These are phyloP conservation scores for Yamadazyma kitorensis DNA, from an alignment of 805 yeast species.

Conservation along the genomic window DNA sequence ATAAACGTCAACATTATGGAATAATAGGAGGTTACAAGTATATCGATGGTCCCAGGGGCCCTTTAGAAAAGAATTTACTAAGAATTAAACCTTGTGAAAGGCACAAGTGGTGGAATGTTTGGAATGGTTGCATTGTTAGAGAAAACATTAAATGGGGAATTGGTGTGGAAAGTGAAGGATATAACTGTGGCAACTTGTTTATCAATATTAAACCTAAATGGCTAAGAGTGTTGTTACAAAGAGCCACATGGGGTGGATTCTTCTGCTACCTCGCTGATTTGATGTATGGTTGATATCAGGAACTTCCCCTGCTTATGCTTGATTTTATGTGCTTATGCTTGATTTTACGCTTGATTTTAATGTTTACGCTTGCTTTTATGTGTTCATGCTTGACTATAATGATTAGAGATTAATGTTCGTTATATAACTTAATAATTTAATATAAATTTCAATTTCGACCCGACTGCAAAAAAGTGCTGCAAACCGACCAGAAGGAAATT, in stretches of 20 bases:
- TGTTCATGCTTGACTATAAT: too few species aligned
- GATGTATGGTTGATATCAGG: conserved; percentile 46
- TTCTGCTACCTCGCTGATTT: conserved; percentile 53
- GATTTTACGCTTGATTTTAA: too few species aligned
- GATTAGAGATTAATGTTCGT: too few species aligned
- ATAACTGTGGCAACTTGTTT: conserved; percentile 70
- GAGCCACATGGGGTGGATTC: conserved; percentile 61
- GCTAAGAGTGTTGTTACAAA: conserved; percentile 47
- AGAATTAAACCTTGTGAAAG: conserved; percentile 77
- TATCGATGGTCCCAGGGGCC: conserved; percentile 93
- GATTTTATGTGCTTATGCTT: too few species aligned
- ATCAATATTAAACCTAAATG: conserved; percentile 51
- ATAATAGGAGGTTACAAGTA: conserved; percentile 82
- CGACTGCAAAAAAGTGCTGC: too few species aligned
- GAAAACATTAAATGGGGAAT: conserved; percentile 74
- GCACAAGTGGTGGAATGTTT: conserved; percentile 89
- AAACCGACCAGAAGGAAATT: too few species aligned
- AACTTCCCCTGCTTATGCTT: too few species aligned
- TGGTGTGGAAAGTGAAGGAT: conserved; percentile 86
- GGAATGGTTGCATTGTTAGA: conserved; percentile 79
- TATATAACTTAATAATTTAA: too few species aligned
- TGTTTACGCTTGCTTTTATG: too few species aligned
- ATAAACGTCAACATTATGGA: conserved; percentile 81
- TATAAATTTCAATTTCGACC: too few species aligned
- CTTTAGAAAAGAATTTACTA: conserved; percentile 70